Base-by-base conservation (phyloP, 1,284 basidiomycete genomes). In the Heterobasidion annosum region DNA sequence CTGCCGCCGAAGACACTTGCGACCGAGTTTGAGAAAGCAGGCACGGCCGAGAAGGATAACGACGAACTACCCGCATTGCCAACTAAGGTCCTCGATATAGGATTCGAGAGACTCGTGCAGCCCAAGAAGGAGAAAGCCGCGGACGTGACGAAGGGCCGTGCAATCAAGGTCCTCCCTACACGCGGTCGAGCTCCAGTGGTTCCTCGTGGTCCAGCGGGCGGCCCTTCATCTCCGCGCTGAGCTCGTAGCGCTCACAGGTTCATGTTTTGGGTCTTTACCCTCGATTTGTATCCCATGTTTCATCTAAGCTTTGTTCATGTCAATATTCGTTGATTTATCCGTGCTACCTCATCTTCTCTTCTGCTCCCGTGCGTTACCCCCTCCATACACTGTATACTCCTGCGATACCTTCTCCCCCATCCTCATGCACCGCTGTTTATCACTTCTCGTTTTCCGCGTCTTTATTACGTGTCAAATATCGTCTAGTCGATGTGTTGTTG, bases 241-340 rank as follows among this genome's bases (percentile, higher is more conserved):
- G 25, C 25, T 25, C 25, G 25, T 25, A 25, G 25, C 25, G 25
- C 25, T 58, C 48, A 13, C 46, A n/a, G 25, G 25, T 16, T 44
- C n/a, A 45, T 50, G 8, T 37, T 50, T 19, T 51, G 25, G 51
- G 43, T 56, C 53, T 57, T 42, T 53, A 48, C 12, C 32, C 32
- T 34, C 25, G 33, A 50, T 45, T n/a, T 34, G 8, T 16, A 18
- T 12, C 34, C 6, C 10, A n/a, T 25, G 46, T 48, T 42, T 45
- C 16, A 40, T 50, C 35, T 12, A 52, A 57, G 51, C 58, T 47
- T 58, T 56, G 52, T 54, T 34, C 32, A 19, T 50, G 16, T 47
- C 9, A 10, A 25, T 25, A 25, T 43, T 7, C 13, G 10, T 44
- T 44, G n/a, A 40, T 40, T 40, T 40, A 40, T n/a, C 3, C 8